Percentiles rank a stretch among this genome's conserved stretches.
These are phyloP conservation scores for Trametes versicolor DNA, from an alignment of 1,284 basidiomycete species.

Conservation along the genomic window DNA sequence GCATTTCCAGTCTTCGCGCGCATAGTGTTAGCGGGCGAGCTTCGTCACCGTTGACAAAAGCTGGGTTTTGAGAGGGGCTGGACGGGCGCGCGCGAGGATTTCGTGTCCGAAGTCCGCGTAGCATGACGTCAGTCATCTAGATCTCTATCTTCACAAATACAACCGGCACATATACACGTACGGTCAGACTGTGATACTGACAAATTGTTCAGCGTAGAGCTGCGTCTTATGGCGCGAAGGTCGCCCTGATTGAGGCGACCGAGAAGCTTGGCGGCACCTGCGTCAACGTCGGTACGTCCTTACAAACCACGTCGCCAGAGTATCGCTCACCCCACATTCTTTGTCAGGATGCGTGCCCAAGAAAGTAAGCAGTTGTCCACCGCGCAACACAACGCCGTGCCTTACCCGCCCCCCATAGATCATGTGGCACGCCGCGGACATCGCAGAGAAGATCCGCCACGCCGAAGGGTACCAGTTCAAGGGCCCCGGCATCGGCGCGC, in stretches of 20 bases:
- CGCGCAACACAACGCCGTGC: neutral
- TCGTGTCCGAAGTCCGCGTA: neutral
- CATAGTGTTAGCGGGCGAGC: neutral
- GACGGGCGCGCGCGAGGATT: neutral
- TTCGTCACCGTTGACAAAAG: neutral
- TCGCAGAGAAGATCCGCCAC: conserved; percentile 85
- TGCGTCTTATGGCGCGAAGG: conserved; percentile 93
- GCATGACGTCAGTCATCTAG: conserved; percentile 19
- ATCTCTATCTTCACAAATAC: neutral
- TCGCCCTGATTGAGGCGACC: conserved; percentile 87
- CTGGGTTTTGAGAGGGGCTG: neutral
- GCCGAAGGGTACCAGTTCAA: conserved; percentile 84
- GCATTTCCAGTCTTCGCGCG: neutral
- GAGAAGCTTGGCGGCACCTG: conserved; percentile 93
- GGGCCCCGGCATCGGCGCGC: conserved; percentile 53
- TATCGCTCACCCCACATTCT: neutral
- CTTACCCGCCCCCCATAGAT: conserved; percentile 60
- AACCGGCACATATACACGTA: neutral
- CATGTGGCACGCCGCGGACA: conserved; percentile 99
- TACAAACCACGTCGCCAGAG: neutral
- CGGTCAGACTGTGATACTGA: conserved; percentile 1
- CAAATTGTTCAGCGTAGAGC: conserved; percentile 75
- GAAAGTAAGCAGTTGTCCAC: conserved; percentile 59
- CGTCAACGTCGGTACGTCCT: conserved; percentile 87
- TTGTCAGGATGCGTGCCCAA: conserved; percentile 85